Evolutionary conservation across 177 flowering plant species (phyloP), one percentile per base, ranked within the genome.

Genomic region (Tripterygium wilfordii): DNA sequence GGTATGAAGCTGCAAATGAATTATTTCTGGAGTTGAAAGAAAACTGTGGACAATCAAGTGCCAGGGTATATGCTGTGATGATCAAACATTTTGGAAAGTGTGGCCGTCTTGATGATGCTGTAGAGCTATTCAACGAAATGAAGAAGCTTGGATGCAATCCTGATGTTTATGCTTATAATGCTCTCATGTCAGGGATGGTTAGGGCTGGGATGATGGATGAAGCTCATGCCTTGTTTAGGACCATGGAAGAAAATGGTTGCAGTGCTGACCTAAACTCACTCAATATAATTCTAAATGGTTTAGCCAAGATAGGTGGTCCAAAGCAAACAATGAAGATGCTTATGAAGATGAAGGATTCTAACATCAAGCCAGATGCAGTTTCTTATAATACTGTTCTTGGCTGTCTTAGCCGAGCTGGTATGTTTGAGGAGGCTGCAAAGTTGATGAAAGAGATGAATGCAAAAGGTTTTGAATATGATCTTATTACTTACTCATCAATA

Each of bases 41-140:
- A 61, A 83, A 82, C 28, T 85, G 85, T 68, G 98, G 98, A 21
- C 54, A 66, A 48, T 73, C 85, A 4, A 91, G 86, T 57, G 65
- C 94, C 50, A 72, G 98, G 32, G 88, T 85, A 18, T 88, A 88
- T 70, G 96, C 98, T 17, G 90, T 91, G 41, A 88, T 88, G 96
- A 91, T 91, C 26, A 91, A 82, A 53, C 90, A 85, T 38, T 74
- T 75, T 42, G 98, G 98, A n/a, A 91, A 82, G 59, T 68, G 83
- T 61, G 96, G 96, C 28, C 84, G 79, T 13, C 59, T 91, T 4
- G 44, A 28, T 55, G 94, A 82, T 28, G 98, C 96, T 31, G 50
- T 82, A 8, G 82, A 79, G 66, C 90, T 91, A 48, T 91, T 85
- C 58, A 71, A 82, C 48, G 98, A 88, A 68, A 88, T 88, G 92